Percentiles rank a stretch among this genome's conserved stretches.
Evolutionary conservation across 1,139 yeast genomes (phyloP).

Genomic region (Kazachstania sp.): DNA sequence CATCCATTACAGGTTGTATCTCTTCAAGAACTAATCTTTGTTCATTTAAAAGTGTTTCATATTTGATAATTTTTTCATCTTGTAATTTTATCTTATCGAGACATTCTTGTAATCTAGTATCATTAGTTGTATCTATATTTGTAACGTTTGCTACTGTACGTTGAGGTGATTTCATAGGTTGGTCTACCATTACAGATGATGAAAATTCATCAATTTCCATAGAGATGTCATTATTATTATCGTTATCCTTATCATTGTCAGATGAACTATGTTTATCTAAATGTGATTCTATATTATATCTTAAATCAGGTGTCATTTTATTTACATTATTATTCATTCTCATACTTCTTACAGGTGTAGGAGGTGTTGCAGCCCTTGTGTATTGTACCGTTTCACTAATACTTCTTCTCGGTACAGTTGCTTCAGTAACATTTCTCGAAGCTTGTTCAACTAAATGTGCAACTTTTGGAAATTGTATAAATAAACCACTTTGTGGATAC

Average conservation of each 20-base stretch:
- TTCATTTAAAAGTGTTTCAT: conserved; percentile 26
- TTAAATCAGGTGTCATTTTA: not conserved
- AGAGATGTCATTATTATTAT: conserved; percentile 3
- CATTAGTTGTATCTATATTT: not conserved
- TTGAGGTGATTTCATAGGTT: not conserved
- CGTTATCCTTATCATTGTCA: not conserved
- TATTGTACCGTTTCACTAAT: conserved; percentile 1
- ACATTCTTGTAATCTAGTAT: not conserved
- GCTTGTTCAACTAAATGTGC: conserved; percentile 26
- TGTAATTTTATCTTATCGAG: conserved; percentile 12
- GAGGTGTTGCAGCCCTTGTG: conserved; percentile 7
- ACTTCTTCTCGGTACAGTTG: conserved; percentile 10
- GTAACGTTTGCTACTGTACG: not conserved
- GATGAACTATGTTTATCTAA: not conserved
- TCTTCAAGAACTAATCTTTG: conserved; percentile 29
- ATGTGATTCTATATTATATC: not conserved
- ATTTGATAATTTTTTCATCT: conserved; percentile 19
- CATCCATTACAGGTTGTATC: conserved; percentile 29
- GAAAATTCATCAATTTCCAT: conserved; percentile 10
- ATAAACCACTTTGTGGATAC: conserved; percentile 61
- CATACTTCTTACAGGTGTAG: conserved; percentile 19
- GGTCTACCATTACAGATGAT: conserved; percentile 1
- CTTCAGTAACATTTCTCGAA: not conserved
- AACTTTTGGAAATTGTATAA: conserved; percentile 61
- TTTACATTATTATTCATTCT: not conserved